Evolutionary conservation across 2,329 filamentous ascomycete species (phyloP), one percentile per base, ranked within the genome.

Genomic region (Aspergillus niger): DNA sequence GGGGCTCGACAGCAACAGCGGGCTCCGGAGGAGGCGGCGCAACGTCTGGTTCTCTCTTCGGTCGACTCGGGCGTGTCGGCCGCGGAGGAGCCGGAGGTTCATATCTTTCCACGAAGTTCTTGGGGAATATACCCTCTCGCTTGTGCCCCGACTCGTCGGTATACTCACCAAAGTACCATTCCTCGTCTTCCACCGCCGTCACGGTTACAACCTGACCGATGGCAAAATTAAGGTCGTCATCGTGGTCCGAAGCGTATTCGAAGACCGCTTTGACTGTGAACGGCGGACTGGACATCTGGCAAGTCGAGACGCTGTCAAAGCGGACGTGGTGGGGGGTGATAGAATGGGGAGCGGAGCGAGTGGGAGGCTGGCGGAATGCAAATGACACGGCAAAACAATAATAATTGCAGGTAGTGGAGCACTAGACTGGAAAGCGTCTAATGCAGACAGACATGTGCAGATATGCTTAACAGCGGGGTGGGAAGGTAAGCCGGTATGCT

Each of bases 211-310:
- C 85, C 80, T 97, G 93, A 67, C 92, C 92, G 71, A 86, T 81
- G 61, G 84, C 77, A 76, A 99, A 99, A 74, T 86, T 90, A 69
- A 99, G 88, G 79, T 99, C 95, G 79, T 99, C 95, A 69, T 97
- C 92, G 77, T 99, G 94, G 64, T 86, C 86, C 68, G 95, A 98
- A 74, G 85, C 83, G 82, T 99, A 99, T 76, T 98, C 94, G 82
- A 90, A 99, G 74, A 98, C 80, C 69, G 95, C 92, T 84, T 93
- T 96, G 82, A 99, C 95, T 80, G 91, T 96, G 84, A 97, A 97
- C 63, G 88, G 87, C 70, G 83, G 83, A 63, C 76, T 77, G 76
- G 89, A 82, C 90, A 93, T 93, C 75, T 77, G 84, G 80, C 67
- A 76, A 63, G 66, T 67, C 66, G 68, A 69, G 57, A 60, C 66